Conservation (phyloP, 306 rosid genomes). For the Glycyrrhiza uralensis region DNA sequence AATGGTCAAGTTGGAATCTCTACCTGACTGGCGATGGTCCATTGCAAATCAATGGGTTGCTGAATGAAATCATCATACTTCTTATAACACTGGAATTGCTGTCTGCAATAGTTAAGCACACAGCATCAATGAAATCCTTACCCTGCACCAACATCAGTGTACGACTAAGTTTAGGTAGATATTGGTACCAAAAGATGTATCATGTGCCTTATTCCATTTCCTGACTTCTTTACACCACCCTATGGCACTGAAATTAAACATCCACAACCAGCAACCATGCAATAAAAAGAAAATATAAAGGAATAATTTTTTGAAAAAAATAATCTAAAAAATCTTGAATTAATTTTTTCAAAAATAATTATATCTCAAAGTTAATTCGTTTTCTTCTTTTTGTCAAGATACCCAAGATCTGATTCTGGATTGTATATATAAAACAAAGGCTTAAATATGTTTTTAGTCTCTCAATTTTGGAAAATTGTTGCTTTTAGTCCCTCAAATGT, state of each 20-base stretch:
- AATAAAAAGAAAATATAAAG: background rate
- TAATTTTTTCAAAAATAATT: background rate
- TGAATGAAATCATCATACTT: slow-evolving; percentile 80
- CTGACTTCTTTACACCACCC: slow-evolving; percentile 64
- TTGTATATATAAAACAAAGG: too few species aligned
- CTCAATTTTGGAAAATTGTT: too few species aligned
- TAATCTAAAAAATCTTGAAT: too few species aligned
- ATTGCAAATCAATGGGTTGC: slow-evolving; percentile 77
- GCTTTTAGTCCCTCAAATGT: too few species aligned
- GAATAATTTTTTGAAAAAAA: too few species aligned
- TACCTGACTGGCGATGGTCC: slow-evolving; percentile 84
- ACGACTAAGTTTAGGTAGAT: background rate
- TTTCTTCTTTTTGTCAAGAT: too few species aligned
- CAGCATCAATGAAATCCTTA: background rate
- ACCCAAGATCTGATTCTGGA: too few species aligned
- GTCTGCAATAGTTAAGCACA: slow-evolving; percentile 38
- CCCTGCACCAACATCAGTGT: background rate
- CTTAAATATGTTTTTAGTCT: too few species aligned
- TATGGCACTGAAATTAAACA: slow-evolving; percentile 41
- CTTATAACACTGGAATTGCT: slow-evolving; percentile 75
- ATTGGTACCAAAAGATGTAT: background rate
- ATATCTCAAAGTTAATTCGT: too few species aligned
- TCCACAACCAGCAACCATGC: slow-evolving; percentile 24
- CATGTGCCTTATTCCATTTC: slow-evolving; percentile 63
- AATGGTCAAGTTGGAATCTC: background rate